Percentiles rank a stretch among this genome's conserved stretches.
These are phyloP conservation scores for Euphorbia celastroides DNA, from an alignment of 441 rosid species.

Conservation along the genomic window DNA sequence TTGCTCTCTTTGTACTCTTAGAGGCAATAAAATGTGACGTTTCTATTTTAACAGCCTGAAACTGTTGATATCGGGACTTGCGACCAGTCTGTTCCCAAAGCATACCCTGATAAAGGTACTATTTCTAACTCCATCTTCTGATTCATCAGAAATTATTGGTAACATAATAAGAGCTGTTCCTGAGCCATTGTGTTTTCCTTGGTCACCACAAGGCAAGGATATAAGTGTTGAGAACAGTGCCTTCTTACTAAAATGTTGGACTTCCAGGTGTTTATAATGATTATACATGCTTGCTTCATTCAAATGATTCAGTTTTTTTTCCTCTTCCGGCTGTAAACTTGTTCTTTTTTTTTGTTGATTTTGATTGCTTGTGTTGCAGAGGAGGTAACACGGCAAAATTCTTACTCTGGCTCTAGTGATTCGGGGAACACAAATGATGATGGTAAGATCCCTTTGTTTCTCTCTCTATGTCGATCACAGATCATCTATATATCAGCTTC, in stretches of 20 bases:
- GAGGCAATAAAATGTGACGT: neutral
- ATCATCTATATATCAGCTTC: neutral
- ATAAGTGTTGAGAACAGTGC: neutral
- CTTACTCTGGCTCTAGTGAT: slow-evolving; percentile 34
- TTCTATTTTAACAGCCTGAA: slow-evolving; percentile 40
- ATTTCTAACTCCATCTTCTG: slow-evolving; percentile 10
- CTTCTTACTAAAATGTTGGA: neutral
- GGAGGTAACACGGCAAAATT: slow-evolving; percentile 33
- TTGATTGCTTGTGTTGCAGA: slow-evolving; percentile 24
- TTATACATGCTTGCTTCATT: slow-evolving; percentile 5
- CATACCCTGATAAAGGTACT: slow-evolving; percentile 57
- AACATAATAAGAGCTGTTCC: no score
- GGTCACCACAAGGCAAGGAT: neutral
- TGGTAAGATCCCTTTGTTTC: slow-evolving; percentile 34
- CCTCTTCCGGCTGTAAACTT: neutral
- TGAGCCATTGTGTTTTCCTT: neutral
- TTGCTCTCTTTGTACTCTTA: neutral
- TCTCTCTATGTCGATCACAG: neutral
- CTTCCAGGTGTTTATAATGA: neutral
- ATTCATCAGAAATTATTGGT: neutral
- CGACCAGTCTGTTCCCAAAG: slow-evolving; percentile 56
- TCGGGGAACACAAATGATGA: slow-evolving; percentile 35
- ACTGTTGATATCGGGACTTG: slow-evolving; percentile 65
- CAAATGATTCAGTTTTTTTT: slow-evolving; percentile 1
- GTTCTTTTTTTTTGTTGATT: neutral